Evolutionary conservation across 768 basidiomycete species (phyloP), one percentile per base, ranked within the genome.

Genomic region (Neoboletus brunneissimus): DNA sequence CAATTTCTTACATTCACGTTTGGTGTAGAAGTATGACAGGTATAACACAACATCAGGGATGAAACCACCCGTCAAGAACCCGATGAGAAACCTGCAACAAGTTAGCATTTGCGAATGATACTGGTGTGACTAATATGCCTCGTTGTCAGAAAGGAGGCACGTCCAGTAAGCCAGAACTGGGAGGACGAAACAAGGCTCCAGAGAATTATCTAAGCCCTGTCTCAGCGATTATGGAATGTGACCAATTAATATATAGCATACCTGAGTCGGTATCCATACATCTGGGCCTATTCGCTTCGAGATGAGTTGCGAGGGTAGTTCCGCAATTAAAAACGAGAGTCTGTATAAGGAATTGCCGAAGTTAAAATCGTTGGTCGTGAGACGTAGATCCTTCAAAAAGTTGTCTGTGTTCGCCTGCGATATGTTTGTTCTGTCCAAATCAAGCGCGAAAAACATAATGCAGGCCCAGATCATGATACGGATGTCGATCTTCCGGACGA

Each of bases 371-470:
- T 86, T 75, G 0, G 84, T 86, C 20, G 80, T 86, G 57, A 89
- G 72, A 3, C 74, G 66, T 9, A 88, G 75, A 61, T 88, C 85
- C 2, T 72, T 56, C 18, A 88, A 70, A 61, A 89, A 81, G 66
- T 85, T 87, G 68, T 88, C 86, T 2, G 84, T 79, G 58, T 87
- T 86, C 34, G 87, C 87, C 65, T 84, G 84, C 1, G 79, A 78
- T 32, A 88, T 75, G 64, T 87, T 88, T 47, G 73, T 75, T 25
- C 86, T 73, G 63, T 86, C 85, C 48, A 85, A 61, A 58, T 84
- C 82, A 29, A 86, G 70, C 20, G 76, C 71, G 59, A 84, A 84
- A 72, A 87, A 87, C 40, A 42, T 41, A 2, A 85, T 86, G 59
- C 83, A 77, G 4, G 83, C 81, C 82, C 82, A 84, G 5, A 83